phyloP scores from a whole-genome alignment of 345 rosid genomes.

The Melastoma malabathricum region DNA sequence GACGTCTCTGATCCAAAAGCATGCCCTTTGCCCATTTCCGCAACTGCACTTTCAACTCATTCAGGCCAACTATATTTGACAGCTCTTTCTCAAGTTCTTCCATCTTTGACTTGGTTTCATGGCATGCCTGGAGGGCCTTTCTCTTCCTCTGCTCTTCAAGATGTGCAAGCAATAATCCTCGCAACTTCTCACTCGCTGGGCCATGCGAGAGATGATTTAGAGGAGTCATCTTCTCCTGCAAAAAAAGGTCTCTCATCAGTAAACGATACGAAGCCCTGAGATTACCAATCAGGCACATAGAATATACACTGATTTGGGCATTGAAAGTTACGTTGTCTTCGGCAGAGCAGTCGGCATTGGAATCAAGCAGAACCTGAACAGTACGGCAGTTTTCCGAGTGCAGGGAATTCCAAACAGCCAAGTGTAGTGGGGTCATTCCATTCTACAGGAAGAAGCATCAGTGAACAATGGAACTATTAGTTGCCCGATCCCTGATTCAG shows the following conservation, averaged over 20 bases:
- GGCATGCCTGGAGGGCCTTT: slow-evolving; percentile 67
- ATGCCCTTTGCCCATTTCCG: slow-evolving; percentile 96
- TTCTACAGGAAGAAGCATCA: slow-evolving; percentile 37
- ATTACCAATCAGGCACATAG: no score
- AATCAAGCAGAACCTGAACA: slow-evolving; percentile 68
- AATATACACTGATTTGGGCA: no score
- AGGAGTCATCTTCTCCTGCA: slow-evolving; percentile 92
- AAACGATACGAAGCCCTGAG: no score
- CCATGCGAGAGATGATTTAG: slow-evolving; percentile 72
- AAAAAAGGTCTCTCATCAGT: slow-evolving; percentile 1
- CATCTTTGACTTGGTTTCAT: slow-evolving; percentile 79
- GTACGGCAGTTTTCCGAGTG: slow-evolving; percentile 65
- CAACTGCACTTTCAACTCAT: slow-evolving; percentile 72
- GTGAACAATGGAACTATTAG: slow-evolving; percentile 1
- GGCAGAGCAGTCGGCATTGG: slow-evolving; percentile 83
- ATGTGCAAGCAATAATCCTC: slow-evolving; percentile 39
- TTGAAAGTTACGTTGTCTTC: slow-evolving; percentile 51
- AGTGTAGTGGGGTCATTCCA: slow-evolving; percentile 97
- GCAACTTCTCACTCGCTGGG: slow-evolving; percentile 59
- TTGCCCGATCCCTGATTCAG: neutral
- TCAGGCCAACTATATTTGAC: slow-evolving; percentile 62
- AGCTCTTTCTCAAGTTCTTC: slow-evolving; percentile 74
- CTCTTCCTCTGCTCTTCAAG: slow-evolving; percentile 72
- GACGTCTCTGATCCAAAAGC: slow-evolving; percentile 94
- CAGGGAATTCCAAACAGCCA: slow-evolving; percentile 92